Evolutionary conservation across 2,329 filamentous ascomycete species (phyloP).

Genomic region (Parastagonospora nodorum): DNA sequence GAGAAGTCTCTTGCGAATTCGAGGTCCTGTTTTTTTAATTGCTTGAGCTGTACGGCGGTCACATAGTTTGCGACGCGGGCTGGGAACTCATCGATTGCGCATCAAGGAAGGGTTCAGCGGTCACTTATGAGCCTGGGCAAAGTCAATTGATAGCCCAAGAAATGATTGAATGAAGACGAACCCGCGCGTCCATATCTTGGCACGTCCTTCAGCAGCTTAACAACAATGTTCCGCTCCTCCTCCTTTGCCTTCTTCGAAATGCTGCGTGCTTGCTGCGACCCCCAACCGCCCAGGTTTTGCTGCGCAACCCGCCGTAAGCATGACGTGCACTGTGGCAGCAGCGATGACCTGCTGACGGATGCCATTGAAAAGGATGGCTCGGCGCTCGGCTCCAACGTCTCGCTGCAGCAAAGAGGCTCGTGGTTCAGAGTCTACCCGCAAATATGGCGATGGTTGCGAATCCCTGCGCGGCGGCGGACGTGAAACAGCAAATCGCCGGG

Average conservation of each 20-base stretch:
- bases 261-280: conserved; percentile 48
- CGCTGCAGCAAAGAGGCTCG: conserved; percentile 13
- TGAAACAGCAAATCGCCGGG: conserved; percentile 23
- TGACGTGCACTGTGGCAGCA: conserved; percentile 47
- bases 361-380: conserved; percentile 33
- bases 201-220: conserved; percentile 59
- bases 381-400: not conserved
- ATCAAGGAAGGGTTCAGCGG: conserved; percentile 59
- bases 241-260: conserved; percentile 54
- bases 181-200: conserved; percentile 55
- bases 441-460: conserved; percentile 22
- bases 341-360: conserved; percentile 33
- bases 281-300: conserved; percentile 33
- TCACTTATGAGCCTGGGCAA: conserved; percentile 56
- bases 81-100: conserved; percentile 61
- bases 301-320: conserved; percentile 43
- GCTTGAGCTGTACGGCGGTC: conserved; percentile 50
- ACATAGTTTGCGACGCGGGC: conserved; percentile 59
- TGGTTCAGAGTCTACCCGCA: conserved; percentile 9
- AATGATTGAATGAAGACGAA: conserved; percentile 15
- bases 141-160: conserved; percentile 19
- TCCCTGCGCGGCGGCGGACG: conserved; percentile 16
- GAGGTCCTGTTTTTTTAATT: conserved; percentile 52
- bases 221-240: conserved; percentile 51
- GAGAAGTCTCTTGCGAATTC: conserved; percentile 54